These are phyloP conservation scores for Neoboletus brunneissimus DNA, from an alignment of 768 basidiomycete species.

Conservation along the genomic window DNA sequence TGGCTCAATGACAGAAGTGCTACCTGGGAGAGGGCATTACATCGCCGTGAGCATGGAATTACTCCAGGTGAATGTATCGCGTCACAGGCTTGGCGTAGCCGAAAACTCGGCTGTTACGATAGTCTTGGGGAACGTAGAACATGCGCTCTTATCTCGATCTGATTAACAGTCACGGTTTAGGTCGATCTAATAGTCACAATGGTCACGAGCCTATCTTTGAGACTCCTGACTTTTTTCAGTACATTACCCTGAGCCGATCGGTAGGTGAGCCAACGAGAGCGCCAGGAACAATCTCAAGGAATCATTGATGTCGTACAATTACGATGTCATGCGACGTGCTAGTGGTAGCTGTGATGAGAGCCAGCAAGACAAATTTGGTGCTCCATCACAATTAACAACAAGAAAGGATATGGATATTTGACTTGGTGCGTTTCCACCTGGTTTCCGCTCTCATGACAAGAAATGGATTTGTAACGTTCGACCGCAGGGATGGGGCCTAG, in stretches of 20 bases:
- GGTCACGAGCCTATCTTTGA: neutral
- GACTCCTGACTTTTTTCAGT: neutral
- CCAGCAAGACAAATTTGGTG: conserved; percentile 28
- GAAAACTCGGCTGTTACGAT: conserved; percentile 6
- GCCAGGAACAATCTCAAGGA: conserved; percentile 23
- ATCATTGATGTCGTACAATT: conserved; percentile 31
- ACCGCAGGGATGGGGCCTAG: conserved; percentile 11
- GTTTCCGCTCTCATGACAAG: conserved; percentile 10
- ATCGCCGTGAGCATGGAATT: conserved; percentile 15
- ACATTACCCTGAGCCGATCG: neutral
- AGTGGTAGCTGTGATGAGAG: conserved; percentile 20
- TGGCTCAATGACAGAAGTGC: conserved; percentile 16
- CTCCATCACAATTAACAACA: conserved; percentile 32
- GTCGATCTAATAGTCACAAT: conserved; percentile 3
- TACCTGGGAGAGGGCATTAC: conserved; percentile 13
- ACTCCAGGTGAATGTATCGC: conserved; percentile 25
- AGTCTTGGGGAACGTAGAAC: neutral
- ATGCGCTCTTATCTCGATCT: conserved; percentile 2
- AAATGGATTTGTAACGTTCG: conserved; percentile 5
- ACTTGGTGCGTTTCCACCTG: conserved; percentile 13
- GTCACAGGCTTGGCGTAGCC: conserved; percentile 20
- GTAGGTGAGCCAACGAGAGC: conserved; percentile 4
- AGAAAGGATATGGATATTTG: conserved; percentile 26
- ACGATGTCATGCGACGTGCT: conserved; percentile 17
- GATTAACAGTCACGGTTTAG: neutral